phyloP scores from a whole-genome alignment of 345 rosid species.

The Melaleuca quinquenervia region DNA sequence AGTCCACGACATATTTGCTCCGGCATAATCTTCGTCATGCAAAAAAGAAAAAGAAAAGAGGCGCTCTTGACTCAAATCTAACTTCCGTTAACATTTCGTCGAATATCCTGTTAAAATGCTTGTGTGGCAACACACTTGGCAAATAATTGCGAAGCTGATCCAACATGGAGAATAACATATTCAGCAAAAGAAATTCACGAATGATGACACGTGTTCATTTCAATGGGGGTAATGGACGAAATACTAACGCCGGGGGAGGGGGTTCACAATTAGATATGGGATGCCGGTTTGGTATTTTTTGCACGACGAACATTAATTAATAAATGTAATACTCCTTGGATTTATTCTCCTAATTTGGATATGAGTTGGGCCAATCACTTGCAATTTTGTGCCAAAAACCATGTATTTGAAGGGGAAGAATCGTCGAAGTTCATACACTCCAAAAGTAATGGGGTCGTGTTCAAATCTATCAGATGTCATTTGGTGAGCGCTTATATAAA shows the following conservation, averaged over 20 bases:
- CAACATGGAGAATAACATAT: rapidly evolving
- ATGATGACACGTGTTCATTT: neutral
- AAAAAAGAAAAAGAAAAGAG: neutral
- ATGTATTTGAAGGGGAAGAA: neutral
- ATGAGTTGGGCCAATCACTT: neutral
- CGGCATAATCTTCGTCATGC: rapidly evolving
- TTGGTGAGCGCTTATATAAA: neutral
- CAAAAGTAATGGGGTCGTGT: neutral
- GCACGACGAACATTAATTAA: neutral
- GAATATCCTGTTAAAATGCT: neutral
- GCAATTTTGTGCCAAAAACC: neutral
- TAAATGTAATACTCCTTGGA: neutral
- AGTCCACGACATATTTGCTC: neutral
- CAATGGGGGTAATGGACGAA: neutral
- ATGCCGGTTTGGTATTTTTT: neutral
- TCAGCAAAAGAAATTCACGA: rapidly evolving
- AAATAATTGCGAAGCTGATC: rapidly evolving
- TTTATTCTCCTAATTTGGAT: too few relatives aligned
- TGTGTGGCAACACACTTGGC: neutral
- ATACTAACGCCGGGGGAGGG: neutral
- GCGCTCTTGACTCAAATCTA: neutral
- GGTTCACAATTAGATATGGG: neutral
- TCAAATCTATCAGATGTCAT: neutral
- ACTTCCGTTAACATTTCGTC: neutral
- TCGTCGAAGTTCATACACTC: neutral